A percentile compares a stretch with the other conserved stretches of the same genome.
Conservation (phyloP, 2,329 filamentous ascomycete genomes). For the Eutypa lata region DNA sequence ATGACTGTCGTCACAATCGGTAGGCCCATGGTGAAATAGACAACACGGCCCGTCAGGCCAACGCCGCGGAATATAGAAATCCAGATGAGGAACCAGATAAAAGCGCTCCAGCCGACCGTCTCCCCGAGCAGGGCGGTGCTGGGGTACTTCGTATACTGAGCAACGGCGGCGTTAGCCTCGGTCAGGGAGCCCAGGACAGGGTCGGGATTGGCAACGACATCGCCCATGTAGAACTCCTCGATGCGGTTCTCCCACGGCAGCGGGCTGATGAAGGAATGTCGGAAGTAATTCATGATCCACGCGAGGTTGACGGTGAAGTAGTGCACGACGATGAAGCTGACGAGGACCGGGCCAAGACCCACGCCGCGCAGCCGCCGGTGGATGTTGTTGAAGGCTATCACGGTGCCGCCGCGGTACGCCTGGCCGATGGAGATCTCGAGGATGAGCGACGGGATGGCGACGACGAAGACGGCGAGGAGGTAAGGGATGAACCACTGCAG, state of each 20-base stretch:
- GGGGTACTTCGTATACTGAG: constrained; percentile 44
- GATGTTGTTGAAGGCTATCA: constrained; percentile 53
- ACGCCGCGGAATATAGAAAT: constrained; percentile 58
- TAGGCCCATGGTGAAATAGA: constrained; percentile 61
- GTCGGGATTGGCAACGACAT: constrained; percentile 46
- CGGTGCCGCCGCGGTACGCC: constrained; percentile 53
- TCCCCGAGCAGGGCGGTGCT: constrained; percentile 47
- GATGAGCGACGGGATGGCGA: constrained; percentile 54
- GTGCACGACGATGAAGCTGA: constrained; percentile 52
- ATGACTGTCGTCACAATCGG: constrained; percentile 56
- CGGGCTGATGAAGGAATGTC: constrained; percentile 51
- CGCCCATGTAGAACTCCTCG: constrained; percentile 49
- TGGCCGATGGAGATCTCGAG: constrained; percentile 69
- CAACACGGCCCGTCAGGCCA: constrained; percentile 54
- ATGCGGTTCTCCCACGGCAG: constrained; percentile 51
- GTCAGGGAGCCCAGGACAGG: constrained; percentile 37
- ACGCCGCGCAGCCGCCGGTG: constrained; percentile 51
- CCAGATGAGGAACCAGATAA: constrained; percentile 60
- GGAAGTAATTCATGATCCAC: constrained; percentile 59
- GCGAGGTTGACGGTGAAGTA: constrained; percentile 56
- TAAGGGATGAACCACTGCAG: constrained; percentile 61
- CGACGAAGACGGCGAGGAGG: constrained; percentile 49
- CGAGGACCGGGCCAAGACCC: constrained; percentile 49
- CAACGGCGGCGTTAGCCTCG: constrained; percentile 34
- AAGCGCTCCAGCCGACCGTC: constrained; percentile 55